Evolutionary conservation across 1,284 basidiomycete species (phyloP).

Genomic region (Calocybe gambosa): DNA sequence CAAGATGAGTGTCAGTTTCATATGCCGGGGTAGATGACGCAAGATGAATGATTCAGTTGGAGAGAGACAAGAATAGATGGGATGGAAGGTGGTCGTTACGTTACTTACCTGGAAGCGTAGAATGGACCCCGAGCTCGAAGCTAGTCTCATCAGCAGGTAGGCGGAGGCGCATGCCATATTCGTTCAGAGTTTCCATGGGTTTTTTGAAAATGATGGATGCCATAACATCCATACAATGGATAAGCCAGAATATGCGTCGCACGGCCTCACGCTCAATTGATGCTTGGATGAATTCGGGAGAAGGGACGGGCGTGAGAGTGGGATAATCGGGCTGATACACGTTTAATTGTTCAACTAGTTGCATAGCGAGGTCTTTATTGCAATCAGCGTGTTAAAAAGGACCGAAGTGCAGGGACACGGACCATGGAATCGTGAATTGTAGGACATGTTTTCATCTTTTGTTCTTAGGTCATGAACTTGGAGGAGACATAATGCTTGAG

Average conservation of each 20-base stretch:
- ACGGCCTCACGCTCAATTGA: constrained; percentile 66
- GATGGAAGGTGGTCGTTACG: background rate
- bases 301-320: constrained; percentile 43
- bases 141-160: constrained; percentile 72
- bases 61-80: constrained; percentile 3
- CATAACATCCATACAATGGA: constrained; percentile 52
- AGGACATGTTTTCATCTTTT: constrained; percentile 33
- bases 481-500: constrained; percentile 66
- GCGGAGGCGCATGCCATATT: constrained; percentile 53
- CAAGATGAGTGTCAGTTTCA: constrained; percentile 10
- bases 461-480: constrained; percentile 61
- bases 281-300: constrained; percentile 49
- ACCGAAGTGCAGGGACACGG: constrained; percentile 11
- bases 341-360: constrained; percentile 58
- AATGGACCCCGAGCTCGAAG: constrained; percentile 64
- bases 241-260: constrained; percentile 73
- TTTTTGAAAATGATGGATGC: constrained; percentile 46
- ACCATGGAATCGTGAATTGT: constrained; percentile 39
- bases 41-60: constrained; percentile 2
- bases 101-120: constrained; percentile 49
- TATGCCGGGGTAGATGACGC: background rate
- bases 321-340: constrained; percentile 55
- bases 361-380: constrained; percentile 52
- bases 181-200: constrained; percentile 37
- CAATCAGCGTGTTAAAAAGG: constrained; percentile 12